These are phyloP conservation scores for Apostasia shenzhenica DNA, from an alignment of 106 monocot species.

Conservation along the genomic window DNA sequence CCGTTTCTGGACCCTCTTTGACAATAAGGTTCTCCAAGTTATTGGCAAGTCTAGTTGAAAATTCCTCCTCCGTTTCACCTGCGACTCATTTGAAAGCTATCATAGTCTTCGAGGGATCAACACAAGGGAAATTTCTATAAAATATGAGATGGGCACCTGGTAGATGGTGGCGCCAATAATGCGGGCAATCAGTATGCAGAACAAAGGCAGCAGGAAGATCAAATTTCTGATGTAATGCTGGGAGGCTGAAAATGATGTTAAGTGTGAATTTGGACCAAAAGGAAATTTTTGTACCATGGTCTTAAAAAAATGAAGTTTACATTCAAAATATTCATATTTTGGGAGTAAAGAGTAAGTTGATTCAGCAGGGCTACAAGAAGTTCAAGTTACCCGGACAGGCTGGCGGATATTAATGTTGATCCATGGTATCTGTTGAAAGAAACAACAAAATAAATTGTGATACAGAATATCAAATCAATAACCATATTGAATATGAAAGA, in stretches of 20 bases:
- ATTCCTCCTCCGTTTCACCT: conserved; percentile 99
- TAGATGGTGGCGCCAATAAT: conserved; percentile 94
- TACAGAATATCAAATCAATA: neutral
- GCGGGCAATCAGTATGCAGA: conserved; percentile 96
- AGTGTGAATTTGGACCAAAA: neutral
- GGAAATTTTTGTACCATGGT: no score
- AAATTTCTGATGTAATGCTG: conserved; percentile 93
- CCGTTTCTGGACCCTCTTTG: conserved; percentile 96
- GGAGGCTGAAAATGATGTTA: conserved; percentile 30
- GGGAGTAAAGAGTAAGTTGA: no score
- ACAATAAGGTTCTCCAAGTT: conserved; percentile 93
- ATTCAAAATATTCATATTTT: no score
- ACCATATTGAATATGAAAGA: neutral
- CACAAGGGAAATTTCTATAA: neutral
- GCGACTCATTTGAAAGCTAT: neutral
- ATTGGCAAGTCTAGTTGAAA: conserved; percentile 81
- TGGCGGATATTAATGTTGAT: conserved; percentile 87
- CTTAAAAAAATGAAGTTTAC: no score
- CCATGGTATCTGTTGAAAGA: conserved; percentile 77
- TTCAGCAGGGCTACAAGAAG: neutral
- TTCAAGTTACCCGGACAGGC: conserved; percentile 74
- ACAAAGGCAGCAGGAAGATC: conserved; percentile 94
- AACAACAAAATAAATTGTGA: neutral
- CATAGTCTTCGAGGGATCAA: neutral
- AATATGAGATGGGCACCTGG: conserved; percentile 43